These are phyloP conservation scores for Nidularia pulvinata DNA, from an alignment of 768 basidiomycete species.

Conservation along the genomic window DNA sequence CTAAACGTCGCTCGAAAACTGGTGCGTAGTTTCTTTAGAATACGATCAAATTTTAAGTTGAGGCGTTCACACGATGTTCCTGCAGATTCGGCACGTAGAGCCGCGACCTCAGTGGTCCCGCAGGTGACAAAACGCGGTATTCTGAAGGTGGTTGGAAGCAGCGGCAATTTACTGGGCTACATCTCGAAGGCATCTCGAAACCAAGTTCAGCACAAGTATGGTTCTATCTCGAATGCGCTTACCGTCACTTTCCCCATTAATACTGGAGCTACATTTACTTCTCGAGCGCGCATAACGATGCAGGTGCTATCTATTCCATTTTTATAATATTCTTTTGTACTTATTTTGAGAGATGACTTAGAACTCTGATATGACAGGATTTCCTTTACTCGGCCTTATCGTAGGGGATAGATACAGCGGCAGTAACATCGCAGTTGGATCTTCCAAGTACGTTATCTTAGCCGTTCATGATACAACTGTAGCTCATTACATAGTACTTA, in stretches of 20 bases:
- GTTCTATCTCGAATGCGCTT: not conserved
- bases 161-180: not conserved
- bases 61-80: no score
- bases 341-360: not conserved
- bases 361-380: slow-evolving; percentile 11
- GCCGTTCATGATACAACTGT: not conserved
- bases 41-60: not conserved
- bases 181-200: slow-evolving; percentile 4
- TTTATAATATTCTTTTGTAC: not conserved
- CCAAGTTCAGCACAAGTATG: not conserved
- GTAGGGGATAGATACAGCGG: slow-evolving; percentile 12
- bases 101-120: slow-evolving; percentile 9
- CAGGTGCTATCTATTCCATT: not conserved
- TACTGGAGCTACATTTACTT: slow-evolving; percentile 1
- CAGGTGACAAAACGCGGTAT: slow-evolving; percentile 5
- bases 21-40: not conserved
- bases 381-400: slow-evolving; percentile 14
- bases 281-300: slow-evolving; percentile 4
- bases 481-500: not conserved
- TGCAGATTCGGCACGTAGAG: slow-evolving; percentile 11
- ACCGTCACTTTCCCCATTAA: slow-evolving; percentile 1
- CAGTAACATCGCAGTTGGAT: slow-evolving; percentile 9
- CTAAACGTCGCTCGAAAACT: slow-evolving; percentile 11
- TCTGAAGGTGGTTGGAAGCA: slow-evolving; percentile 1
- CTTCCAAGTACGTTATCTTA: slow-evolving; percentile 12